phyloP scores from a whole-genome alignment of 306 rosid species.

The Gastrolobium villosum region DNA sequence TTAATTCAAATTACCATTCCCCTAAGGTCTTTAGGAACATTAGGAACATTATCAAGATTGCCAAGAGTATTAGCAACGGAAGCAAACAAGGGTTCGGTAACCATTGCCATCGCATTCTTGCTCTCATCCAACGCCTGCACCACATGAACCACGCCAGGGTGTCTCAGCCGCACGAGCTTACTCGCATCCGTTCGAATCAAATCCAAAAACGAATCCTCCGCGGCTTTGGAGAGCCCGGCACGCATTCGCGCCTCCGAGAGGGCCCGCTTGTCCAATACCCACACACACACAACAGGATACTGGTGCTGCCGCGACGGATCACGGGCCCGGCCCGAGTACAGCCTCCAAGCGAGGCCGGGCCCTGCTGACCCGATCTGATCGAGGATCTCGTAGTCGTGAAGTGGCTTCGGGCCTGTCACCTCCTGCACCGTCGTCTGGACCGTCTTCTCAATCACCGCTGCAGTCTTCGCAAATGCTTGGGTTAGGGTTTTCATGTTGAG shows the following conservation, averaged over 20 bases:
- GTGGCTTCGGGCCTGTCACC: constrained; percentile 95
- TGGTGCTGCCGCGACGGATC: constrained; percentile 85
- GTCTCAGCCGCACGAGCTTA: constrained; percentile 84
- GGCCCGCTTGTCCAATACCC: constrained; percentile 88
- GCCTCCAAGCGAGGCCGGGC: constrained; percentile 83
- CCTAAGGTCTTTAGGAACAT: constrained; percentile 85
- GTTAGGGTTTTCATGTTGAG: constrained; percentile 95
- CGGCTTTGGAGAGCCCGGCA: constrained; percentile 77
- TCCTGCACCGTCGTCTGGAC: constrained; percentile 97
- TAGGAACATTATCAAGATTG: constrained; percentile 67
- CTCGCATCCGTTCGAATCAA: constrained; percentile 86
- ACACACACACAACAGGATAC: constrained; percentile 89
- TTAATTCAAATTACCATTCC: constrained; percentile 69
- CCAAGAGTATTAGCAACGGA: constrained; percentile 93
- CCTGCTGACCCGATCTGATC: constrained; percentile 99
- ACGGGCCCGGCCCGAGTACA: constrained; percentile 82
- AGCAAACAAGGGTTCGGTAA: constrained; percentile 93
- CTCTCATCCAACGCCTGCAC: constrained; percentile 97
- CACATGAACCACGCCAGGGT: constrained; percentile 94
- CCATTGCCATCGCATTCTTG: constrained; percentile 98
- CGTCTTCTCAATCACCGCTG: constrained; percentile 90
- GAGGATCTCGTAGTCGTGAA: constrained; percentile 92
- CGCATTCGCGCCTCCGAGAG: constrained; percentile 79
- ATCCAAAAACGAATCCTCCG: constrained; percentile 86
- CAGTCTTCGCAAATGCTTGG: constrained; percentile 97